These are phyloP conservation scores for Aspergillus proliferans DNA, from an alignment of 2,329 filamentous ascomycete genomes.

Conservation along the genomic window DNA sequence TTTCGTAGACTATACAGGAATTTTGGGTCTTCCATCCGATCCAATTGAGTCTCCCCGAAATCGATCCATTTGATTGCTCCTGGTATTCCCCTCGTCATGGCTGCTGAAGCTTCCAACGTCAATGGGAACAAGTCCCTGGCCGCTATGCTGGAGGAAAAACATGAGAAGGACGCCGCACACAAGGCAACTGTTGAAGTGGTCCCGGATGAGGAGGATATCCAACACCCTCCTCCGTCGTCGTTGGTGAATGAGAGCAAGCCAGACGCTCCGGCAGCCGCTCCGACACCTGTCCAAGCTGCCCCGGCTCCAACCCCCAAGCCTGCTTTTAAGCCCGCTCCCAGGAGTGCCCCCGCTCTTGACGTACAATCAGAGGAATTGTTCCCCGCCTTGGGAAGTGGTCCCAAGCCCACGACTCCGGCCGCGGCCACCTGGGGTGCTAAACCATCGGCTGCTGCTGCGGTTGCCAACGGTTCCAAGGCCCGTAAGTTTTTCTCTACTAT, in stretches of 20 bases:
- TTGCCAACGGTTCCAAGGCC: slow-evolving; percentile 44
- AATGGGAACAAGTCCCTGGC: slow-evolving; percentile 43
- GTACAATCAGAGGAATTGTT: slow-evolving; percentile 87
- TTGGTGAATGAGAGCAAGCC: slow-evolving; percentile 30
- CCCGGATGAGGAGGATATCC: slow-evolving; percentile 68
- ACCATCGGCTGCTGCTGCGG: slow-evolving; percentile 31
- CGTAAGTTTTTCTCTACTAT: slow-evolving; percentile 36
- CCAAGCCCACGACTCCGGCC: slow-evolving; percentile 58
- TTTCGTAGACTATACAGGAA: background rate
- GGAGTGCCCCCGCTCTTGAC: slow-evolving; percentile 55
- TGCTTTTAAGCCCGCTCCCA: slow-evolving; percentile 33
- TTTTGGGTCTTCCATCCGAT: slow-evolving; percentile 5
- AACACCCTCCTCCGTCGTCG: slow-evolving; percentile 49
- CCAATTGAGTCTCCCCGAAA: background rate
- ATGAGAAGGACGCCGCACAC: slow-evolving; percentile 48
- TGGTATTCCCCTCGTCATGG: slow-evolving; percentile 20
- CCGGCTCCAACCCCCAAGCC: slow-evolving; percentile 32
- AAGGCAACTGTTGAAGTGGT: slow-evolving; percentile 71
- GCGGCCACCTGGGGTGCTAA: slow-evolving; percentile 71
- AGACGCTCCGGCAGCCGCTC: slow-evolving; percentile 10
- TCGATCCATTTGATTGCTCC: slow-evolving; percentile 1
- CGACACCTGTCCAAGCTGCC: slow-evolving; percentile 18
- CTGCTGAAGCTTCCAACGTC: slow-evolving; percentile 25
- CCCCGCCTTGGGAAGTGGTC: slow-evolving; percentile 72
- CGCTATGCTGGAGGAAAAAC: slow-evolving; percentile 49